Evolutionary conservation across 108 stramenopile species (phyloP), one percentile per base, ranked within the genome.

Genomic region (Fistulifera pelliculosa): DNA sequence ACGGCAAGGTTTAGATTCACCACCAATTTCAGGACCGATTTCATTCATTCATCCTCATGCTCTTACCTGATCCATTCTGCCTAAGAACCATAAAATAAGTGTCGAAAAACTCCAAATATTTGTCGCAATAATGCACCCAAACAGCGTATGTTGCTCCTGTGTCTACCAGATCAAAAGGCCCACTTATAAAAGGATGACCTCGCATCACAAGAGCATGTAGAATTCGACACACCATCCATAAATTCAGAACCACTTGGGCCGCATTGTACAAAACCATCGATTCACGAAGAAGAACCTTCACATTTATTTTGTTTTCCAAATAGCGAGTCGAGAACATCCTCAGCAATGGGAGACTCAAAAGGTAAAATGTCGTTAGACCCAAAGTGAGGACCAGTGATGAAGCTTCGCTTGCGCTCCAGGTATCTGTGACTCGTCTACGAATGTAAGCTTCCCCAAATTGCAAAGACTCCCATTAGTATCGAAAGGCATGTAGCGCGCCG

Each of bases 41-140:
- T 35, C 31, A 35, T 35, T 35, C 6, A 35, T 35, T 8, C 6
- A 3, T 6, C 8, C 31, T 3, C 3, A 8, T 35, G 31, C 31
- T n/a, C 93, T 77, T 79, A 80, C 94, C 90, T 94, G 92, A 60
- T 87, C 79, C 85, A 87, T 81, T 54, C 75, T 76, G 21, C 87
- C 88, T 63, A 47, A 95, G 53, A 41, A 98, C 83, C 93, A 99
- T 99, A 59, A 99, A 98, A 52, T 94, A 69, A 0, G 99, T 99
- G 70, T 99, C 99, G 28, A 96, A 69, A 75, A 97, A 99, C 59
- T 99, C 99, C 40, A 90, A 68, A 58, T 91, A 86, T 80, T 99
- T 99, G 63, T 94, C 84, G 49, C 94, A 69, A 69, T 99, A 99
- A 71, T 98, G 98, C 13, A 99, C 76, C 90, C 93, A 99, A 22